Percentiles rank a stretch among this genome's conserved stretches.
Conservation (phyloP, 129 eudicot species). For the Solidago caesia region DNA sequence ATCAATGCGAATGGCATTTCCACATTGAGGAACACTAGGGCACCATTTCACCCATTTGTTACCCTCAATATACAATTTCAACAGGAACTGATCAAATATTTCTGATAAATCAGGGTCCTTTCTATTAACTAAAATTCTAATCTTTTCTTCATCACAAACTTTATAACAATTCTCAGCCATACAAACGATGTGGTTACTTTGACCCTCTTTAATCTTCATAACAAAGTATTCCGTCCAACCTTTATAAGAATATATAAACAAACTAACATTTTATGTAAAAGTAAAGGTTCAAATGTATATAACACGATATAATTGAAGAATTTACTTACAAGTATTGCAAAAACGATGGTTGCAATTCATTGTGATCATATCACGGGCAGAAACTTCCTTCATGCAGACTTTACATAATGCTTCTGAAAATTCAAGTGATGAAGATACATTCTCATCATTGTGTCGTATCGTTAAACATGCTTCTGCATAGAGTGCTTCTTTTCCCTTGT, state of each 20-base stretch:
- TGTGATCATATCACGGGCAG: slow-evolving; percentile 36
- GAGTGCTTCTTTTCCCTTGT: slow-evolving; percentile 57
- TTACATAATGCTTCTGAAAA: slow-evolving; percentile 40
- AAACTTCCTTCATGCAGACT: slow-evolving; percentile 64
- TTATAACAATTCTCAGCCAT: slow-evolving; percentile 73
- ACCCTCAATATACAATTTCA: slow-evolving; percentile 79
- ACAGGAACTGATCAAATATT: slow-evolving; percentile 59
- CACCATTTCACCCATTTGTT: slow-evolving; percentile 84
- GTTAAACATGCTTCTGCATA: slow-evolving; percentile 56
- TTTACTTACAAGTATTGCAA: slow-evolving; percentile 69
- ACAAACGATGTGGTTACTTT: slow-evolving; percentile 66
- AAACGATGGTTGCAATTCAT: slow-evolving; percentile 85
- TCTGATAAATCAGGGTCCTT: slow-evolving; percentile 52
- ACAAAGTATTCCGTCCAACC: slow-evolving; percentile 79
- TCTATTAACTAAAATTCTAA: slow-evolving; percentile 45
- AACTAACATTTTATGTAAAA: background rate
- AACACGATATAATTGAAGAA: background rate
- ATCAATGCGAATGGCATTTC: slow-evolving; percentile 70
- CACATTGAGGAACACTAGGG: slow-evolving; percentile 89
- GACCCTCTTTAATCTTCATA: slow-evolving; percentile 82
- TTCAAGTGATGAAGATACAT: slow-evolving; percentile 15
- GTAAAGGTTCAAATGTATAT: no score
- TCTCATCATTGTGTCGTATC: slow-evolving; percentile 3
- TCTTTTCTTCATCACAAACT: slow-evolving; percentile 62
- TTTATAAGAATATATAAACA: slow-evolving; percentile 13